Evolutionary conservation across 495 filamentous ascomycete genomes (phyloP).

Genomic region (Penicillium simplicissimum): DNA sequence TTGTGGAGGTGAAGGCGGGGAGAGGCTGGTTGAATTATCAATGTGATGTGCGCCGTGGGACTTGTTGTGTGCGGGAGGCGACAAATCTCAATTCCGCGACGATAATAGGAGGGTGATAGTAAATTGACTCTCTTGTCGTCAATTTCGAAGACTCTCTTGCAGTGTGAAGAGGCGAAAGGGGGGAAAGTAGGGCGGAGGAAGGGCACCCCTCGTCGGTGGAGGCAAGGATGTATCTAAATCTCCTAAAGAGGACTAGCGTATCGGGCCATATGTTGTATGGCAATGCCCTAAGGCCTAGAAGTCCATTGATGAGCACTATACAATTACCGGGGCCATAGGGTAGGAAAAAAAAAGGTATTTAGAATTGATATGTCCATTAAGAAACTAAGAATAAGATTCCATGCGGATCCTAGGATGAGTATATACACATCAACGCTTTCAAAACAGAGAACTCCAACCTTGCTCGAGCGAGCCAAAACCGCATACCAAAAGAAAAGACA

Average conservation of each 20-base stretch:
- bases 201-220: slow-evolving; percentile 4
- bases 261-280: slow-evolving; percentile 2
- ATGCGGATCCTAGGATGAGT: neutral
- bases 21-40: slow-evolving; percentile 8
- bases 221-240: slow-evolving; percentile 28
- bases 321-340: neutral
- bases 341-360: too few relatives aligned
- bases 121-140: neutral
- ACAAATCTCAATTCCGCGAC: neutral
- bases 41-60: slow-evolving; percentile 12
- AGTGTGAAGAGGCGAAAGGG: neutral
- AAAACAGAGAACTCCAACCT: slow-evolving; percentile 12
- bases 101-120: neutral
- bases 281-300: neutral
- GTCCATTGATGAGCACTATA: neutral
- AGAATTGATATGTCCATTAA: neutral
- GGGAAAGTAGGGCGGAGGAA: neutral
- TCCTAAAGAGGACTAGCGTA: slow-evolving; percentile 28
- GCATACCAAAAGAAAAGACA: slow-evolving; percentile 3
- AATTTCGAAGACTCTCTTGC: neutral
- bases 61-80: neutral
- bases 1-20: slow-evolving; percentile 19
- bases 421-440: slow-evolving; percentile 2
- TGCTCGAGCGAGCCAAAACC: neutral
- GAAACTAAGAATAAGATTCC: neutral